phyloP scores from a whole-genome alignment of 2,329 filamentous ascomycete genomes.

The Talaromyces funiculosus region DNA sequence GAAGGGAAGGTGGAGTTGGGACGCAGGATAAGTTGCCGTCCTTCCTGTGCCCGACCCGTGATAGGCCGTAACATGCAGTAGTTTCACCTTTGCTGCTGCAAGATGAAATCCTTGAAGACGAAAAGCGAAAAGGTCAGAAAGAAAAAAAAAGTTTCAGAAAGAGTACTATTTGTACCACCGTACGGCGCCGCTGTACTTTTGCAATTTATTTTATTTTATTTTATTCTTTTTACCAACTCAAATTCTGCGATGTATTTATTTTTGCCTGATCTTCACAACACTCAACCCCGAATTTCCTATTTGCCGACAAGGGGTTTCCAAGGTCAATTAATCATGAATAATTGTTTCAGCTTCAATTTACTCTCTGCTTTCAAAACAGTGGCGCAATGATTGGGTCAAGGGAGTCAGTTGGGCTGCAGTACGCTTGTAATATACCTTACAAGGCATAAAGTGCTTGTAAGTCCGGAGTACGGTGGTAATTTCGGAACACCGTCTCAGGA shows the following conservation, averaged over 20 bases:
- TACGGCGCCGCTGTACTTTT: not conserved
- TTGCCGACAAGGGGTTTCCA: not conserved
- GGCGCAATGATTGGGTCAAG: not conserved
- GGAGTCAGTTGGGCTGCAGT: constrained; percentile 2
- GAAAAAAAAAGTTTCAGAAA: not conserved
- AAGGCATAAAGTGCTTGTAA: not conserved
- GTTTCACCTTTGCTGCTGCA: constrained; percentile 5
- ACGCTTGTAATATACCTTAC: not conserved
- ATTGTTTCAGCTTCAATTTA: not conserved
- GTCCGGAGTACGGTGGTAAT: constrained; percentile 1
- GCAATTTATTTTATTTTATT: too few species aligned
- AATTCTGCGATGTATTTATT: not conserved
- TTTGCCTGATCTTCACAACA: not conserved
- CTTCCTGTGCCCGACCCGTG: constrained; percentile 2
- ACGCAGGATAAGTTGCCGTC: constrained; percentile 11
- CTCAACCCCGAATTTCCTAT: not conserved
- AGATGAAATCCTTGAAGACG: constrained; percentile 1
- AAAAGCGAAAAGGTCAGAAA: not conserved
- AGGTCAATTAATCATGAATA: not conserved
- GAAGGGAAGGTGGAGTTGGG: not conserved
- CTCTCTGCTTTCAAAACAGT: not conserved
- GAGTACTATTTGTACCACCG: not conserved
- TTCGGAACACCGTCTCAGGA: not conserved
- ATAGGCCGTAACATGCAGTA: constrained; percentile 13
- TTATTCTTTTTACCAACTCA: too few species aligned